A percentile compares a stretch with the other conserved stretches of the same genome.
Evolutionary conservation across 192 early-diverging fungal genomes (phyloP).

Genomic region (Dissophora globulifera): DNA sequence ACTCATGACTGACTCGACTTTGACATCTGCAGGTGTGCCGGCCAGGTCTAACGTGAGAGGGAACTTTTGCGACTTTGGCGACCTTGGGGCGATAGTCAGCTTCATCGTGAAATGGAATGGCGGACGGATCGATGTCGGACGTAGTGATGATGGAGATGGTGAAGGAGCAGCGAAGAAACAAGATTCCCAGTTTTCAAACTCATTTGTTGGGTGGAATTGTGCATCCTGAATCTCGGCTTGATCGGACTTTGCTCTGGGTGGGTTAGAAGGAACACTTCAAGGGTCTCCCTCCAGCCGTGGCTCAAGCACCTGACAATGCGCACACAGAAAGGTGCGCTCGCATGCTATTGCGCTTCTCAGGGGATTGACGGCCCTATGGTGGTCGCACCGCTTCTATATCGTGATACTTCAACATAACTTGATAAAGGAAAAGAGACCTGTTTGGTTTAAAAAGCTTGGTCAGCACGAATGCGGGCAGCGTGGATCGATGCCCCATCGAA

Average conservation of each 20-base stretch:
- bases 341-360: no score
- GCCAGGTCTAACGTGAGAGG: conserved; percentile 70
- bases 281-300: no score
- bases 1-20: conserved; percentile 74
- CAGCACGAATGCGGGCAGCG: no score
- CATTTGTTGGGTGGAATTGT: neutral
- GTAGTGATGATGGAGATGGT: neutral
- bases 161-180: neutral
- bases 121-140: neutral
- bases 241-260: conserved; percentile 6
- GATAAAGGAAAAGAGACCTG: no score
- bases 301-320: no score
- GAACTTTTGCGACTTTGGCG: conserved; percentile 55
- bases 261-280: conserved; percentile 4
- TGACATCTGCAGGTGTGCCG: conserved; percentile 61
- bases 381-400: no score
- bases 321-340: no score
- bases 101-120: conserved; percentile 55
- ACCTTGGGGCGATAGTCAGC: conserved; percentile 58
- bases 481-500: no score
- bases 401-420: no score
- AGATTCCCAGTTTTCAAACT: no score
- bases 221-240: neutral
- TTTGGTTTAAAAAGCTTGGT: no score
- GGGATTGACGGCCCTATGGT: no score